Evolutionary conservation across 306 rosid species (phyloP).

Genomic region (Lotus japonicus): DNA sequence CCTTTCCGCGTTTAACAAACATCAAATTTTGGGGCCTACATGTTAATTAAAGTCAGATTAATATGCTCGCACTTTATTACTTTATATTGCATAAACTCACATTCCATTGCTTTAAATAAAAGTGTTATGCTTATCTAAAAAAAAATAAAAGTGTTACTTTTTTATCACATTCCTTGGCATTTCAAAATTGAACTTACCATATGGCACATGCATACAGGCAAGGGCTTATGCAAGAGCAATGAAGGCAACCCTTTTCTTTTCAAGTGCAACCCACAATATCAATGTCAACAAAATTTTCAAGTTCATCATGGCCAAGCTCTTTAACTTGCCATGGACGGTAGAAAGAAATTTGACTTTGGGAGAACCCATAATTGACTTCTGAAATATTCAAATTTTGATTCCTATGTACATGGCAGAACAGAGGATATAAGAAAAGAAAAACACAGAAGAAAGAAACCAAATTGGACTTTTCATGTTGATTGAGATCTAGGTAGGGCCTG

Average conservation of each 20-base stretch:
- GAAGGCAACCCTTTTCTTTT: conserved; percentile 87
- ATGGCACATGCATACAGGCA: conserved; percentile 46
- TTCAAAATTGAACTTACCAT: conserved; percentile 2
- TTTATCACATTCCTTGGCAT: conserved; percentile 4
- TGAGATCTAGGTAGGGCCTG: no score
- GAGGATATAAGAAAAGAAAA: background rate
- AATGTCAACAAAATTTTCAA: conserved; percentile 96
- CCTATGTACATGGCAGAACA: conserved; percentile 28
- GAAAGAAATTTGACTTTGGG: conserved; percentile 76
- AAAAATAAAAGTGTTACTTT: conserved; percentile 21
- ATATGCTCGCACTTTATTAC: background rate
- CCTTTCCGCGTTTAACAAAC: conserved; percentile 29
- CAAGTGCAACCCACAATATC: conserved; percentile 92
- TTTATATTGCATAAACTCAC: background rate
- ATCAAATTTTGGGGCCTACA: conserved; percentile 22
- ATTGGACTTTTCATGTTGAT: background rate
- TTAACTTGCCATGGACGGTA: conserved; percentile 83
- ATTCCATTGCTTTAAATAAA: conserved; percentile 21
- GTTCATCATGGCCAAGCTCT: conserved; percentile 82
- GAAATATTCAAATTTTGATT: conserved; percentile 1
- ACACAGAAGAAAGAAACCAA: conserved; percentile 1
- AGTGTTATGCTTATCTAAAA: no score
- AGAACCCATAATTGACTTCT: conserved; percentile 92
- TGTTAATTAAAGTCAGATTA: conserved; percentile 16
- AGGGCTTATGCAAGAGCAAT: conserved; percentile 86